Evolutionary conservation across 257 asterid species (phyloP).

Genomic region (Solanum ossicruentum): DNA sequence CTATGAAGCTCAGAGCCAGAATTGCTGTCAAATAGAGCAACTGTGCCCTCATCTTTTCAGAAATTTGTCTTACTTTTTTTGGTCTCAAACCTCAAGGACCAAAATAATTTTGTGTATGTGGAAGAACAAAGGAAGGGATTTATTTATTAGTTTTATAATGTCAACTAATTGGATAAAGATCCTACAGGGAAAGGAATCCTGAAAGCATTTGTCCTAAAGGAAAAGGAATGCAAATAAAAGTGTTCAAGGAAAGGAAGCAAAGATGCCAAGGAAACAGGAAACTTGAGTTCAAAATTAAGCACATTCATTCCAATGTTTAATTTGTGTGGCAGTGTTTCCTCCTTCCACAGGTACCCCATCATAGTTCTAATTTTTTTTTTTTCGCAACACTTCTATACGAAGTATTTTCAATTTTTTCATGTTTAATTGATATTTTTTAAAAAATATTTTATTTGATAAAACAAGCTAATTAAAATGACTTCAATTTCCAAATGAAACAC

Average conservation of each 20-base stretch:
- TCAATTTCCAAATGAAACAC: too few species aligned
- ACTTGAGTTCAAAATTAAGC: not conserved
- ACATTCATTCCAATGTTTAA: not conserved
- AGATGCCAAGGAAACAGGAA: not conserved
- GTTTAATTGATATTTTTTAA: too few species aligned
- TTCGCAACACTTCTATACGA: not conserved
- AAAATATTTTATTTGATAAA: too few species aligned
- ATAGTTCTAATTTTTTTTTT: not conserved
- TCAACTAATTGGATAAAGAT: not conserved
- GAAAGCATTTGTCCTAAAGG: not conserved
- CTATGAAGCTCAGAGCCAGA: conserved; percentile 27
- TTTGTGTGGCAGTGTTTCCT: not conserved
- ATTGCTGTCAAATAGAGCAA: conserved; percentile 8
- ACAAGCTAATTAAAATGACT: too few species aligned
- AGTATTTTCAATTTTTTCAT: not conserved
- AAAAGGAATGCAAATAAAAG: not conserved
- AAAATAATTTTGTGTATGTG: not conserved
- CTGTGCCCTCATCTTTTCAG: conserved; percentile 11
- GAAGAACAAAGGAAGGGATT: not conserved
- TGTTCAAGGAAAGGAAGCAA: not conserved
- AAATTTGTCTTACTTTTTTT: not conserved
- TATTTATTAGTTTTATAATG: not conserved
- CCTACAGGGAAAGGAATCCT: not conserved
- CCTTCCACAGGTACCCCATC: not conserved
- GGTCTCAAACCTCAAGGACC: not conserved